Evolutionary conservation across 2,329 filamentous ascomycete species (phyloP), one percentile per base, ranked within the genome.

Genomic region (Hypoxylon sp.): DNA sequence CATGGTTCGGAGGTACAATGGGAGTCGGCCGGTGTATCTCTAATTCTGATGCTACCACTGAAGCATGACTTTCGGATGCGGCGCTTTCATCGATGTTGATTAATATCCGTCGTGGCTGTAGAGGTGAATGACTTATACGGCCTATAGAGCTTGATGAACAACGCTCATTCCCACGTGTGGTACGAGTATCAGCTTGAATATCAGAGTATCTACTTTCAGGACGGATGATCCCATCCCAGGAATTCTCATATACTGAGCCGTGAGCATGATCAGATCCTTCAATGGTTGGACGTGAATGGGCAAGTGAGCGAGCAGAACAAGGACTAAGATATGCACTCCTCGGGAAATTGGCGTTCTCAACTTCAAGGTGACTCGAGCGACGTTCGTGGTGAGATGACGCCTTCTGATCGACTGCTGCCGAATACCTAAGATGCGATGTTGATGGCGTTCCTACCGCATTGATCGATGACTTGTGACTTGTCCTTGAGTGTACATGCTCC

Each of bases 1-100:
- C 73, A 63, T 84, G 82, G 23, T 81, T 78, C 13, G 78, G 75
- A 28, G 79, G 76, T 50, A 79, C 75, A 23, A 80, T 73, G 21
- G 81, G 79, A 11, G 66, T 75, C 0, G 80, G 79, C 9, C 75
- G 78, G 43, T 77, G 74, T 46, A 78, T 72, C 52, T 79, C 75
- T 38, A 53, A 65, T 23, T 52, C 77, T 67, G 67, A 65, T 7
- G 57, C 58, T 23, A 21, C 17, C 2, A 25, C 23, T 4, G 52
- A 53, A n/a, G 34, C 48, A 9, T 60, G 59, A 21, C 46, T 62
- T n/a, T 52, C 49, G 10, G 52, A 52, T 38, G 38, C 23, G 9
- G 30, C n/a, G 28, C 53, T 23, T 36, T 61, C 49, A n/a, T 41
- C 48, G 5, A 36, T 9, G 10, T 68, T 41, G 11, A 30, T 49